Conservation (phyloP, 192 early-diverging fungal genomes). For the Backusella luteola region DNA sequence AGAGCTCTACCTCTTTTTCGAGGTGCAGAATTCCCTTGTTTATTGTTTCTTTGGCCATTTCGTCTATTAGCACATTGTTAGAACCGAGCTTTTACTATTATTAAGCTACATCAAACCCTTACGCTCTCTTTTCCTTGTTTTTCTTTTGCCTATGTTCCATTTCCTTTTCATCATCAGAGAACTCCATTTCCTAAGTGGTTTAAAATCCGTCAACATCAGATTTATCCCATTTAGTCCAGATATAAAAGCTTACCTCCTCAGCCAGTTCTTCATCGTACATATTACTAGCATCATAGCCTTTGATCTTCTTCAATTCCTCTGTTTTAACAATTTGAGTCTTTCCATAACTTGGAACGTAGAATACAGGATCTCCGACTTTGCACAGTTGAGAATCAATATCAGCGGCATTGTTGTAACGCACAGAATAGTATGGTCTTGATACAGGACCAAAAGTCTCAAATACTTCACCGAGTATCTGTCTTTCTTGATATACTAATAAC, state of each 20-base stretch:
- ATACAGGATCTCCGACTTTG: constrained; percentile 53
- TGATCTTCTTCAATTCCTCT: constrained; percentile 57
- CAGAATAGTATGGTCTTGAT: constrained; percentile 73
- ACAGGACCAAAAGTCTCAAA: constrained; percentile 96
- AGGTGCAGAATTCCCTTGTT: neutral
- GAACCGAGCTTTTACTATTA: neutral
- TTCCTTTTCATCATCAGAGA: constrained; percentile 95
- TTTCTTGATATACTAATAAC: constrained; percentile 62
- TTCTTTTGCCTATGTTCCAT: constrained; percentile 51
- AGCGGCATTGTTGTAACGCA: constrained; percentile 64
- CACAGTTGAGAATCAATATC: constrained; percentile 57
- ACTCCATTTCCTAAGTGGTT: constrained; percentile 69
- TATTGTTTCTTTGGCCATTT: neutral
- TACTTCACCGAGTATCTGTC: constrained; percentile 63
- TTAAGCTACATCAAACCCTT: constrained; percentile 4
- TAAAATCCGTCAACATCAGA: neutral
- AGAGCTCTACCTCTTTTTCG: neutral
- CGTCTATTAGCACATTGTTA: neutral
- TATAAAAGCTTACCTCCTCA: constrained; percentile 47
- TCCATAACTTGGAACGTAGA: constrained; percentile 58
- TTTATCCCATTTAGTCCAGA: neutral
- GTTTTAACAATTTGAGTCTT: constrained; percentile 64
- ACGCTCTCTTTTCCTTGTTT: constrained; percentile 41
- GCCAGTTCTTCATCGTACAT: constrained; percentile 88
- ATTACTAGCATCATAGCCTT: constrained; percentile 93